Evolutionary conservation across 768 basidiomycete species (phyloP), one percentile per base, ranked within the genome.

Genomic region (Trametes maxima): DNA sequence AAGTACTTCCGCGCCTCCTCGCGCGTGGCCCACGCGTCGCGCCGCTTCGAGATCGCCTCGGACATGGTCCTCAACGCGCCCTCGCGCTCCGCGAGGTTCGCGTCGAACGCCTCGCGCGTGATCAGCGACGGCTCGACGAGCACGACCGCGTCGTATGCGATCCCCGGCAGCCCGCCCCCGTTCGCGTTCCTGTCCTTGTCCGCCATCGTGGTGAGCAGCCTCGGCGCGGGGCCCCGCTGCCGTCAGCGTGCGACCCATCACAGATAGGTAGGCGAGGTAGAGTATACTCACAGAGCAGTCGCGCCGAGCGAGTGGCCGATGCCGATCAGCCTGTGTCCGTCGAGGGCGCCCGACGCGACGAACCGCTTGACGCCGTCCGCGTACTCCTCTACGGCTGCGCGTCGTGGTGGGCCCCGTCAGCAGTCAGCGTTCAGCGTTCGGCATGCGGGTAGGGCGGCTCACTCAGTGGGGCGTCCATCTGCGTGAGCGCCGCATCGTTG

Each of bases 271-370:
- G n/a, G n/a, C n/a, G n/a, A n/a, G n/a, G n/a, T n/a, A n/a, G n/a
- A n/a, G n/a, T 16, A n/a, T 3, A 28, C 64, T 36, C n/a, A 65
- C 64, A 61, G 17, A 2, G 59, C 52, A 4, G 55, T 40, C 2
- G 51, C 51, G 2, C 64, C 64, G 5, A 57, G 54, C 19, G 64
- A 65, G 50, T 65, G 64, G 12, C 64, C 64, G 12, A 65, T n/a
- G 2, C 55, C 59, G 17, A 65, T 46, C 5, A 65, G 46, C 14
- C 35, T 56, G 21, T 65, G 64, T 2, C 64, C 64, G 16, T 35
- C 24, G 5, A 65, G 51, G 1, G 47, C 45, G 8, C 50, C 51
- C 2, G 59, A 35, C 0, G 59, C 54, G 39, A 49, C 21, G 24
- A 61, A 54, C 19, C 43, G 43, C 36, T 59, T 57, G 14, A 65